Base-by-base conservation (phyloP, 345 rosid species). In the Sapria himalayana region DNA sequence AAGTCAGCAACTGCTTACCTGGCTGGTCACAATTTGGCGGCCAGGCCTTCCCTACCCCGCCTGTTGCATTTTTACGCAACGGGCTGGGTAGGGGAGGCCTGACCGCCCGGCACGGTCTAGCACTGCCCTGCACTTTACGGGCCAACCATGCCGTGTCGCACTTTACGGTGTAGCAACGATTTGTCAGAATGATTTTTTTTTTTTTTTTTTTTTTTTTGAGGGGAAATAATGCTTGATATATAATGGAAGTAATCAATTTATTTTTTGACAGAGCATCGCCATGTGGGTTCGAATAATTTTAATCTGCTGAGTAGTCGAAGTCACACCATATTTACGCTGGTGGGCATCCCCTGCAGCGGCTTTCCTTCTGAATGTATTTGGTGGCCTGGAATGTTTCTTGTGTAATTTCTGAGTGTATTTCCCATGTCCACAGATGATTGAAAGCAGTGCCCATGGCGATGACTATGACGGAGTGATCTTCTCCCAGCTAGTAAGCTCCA, bases 251-350 rank as follows among this genome's bases (percentile, higher is more conserved):
- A n/a, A n/a, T n/a, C n/a, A n/a, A n/a, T n/a, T n/a, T n/a, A n/a
- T n/a, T n/a, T n/a, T n/a, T n/a, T n/a, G 59, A 58, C 78, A 91
- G 99, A 91, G 48, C 99, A 91, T 66, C 99, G 99, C 44, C 99
- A 91, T 44, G 96, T 91, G 64, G 99, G 99, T 50, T 91, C 99
- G 44, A 91, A 91, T 70, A 91, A 91, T 62, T 91, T 80, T 65
- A 91, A 91, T 62, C 72, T 91, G 39, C 48, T 84, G 46, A 91
- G 99, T 46, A 91, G 99, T 71, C 73, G 99, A 66, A 91, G 99
- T 67, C 99, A 91, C 70, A 91, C 99, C 31, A 74, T 91, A 54
- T 91, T 91, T 52, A 84, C 96, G 12, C 61, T 91, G 86, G 99
- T 80, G 79, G 51, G 53, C 42, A 19, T 41, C 55, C 49, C 5